Evolutionary conservation across 768 basidiomycete species (phyloP).

Genomic region (Lentinula edodes): DNA sequence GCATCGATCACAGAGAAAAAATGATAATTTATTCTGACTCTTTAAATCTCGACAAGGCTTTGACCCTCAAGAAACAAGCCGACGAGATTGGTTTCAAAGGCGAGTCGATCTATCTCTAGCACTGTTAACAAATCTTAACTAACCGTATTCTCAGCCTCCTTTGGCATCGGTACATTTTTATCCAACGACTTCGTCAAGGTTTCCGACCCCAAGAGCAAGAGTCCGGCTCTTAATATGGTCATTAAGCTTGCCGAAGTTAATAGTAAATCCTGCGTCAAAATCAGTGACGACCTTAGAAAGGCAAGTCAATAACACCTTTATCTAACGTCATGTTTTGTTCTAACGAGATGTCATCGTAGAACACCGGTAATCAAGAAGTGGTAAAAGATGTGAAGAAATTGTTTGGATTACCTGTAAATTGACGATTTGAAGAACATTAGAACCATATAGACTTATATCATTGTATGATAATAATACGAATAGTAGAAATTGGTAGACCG

Average conservation of each 20-base stretch:
- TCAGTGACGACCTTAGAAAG: slow-evolving; percentile 90
- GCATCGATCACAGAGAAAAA: slow-evolving; percentile 61
- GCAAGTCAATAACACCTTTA: slow-evolving; percentile 16
- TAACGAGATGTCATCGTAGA: slow-evolving; percentile 29
- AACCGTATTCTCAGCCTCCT: slow-evolving; percentile 51
- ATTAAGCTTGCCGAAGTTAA: slow-evolving; percentile 83
- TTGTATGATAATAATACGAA: no score
- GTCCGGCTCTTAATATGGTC: slow-evolving; percentile 88
- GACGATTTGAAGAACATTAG: neutral
- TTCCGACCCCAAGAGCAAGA: slow-evolving; percentile 45
- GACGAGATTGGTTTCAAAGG: slow-evolving; percentile 68
- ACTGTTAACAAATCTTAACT: neutral
- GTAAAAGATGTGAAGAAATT: slow-evolving; percentile 55
- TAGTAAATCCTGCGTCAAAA: slow-evolving; percentile 77
- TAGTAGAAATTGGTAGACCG: no score
- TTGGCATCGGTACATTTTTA: slow-evolving; percentile 90
- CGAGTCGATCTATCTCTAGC: slow-evolving; percentile 14
- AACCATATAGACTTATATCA: neutral
- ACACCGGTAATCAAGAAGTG: slow-evolving; percentile 59
- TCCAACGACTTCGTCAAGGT: slow-evolving; percentile 79
- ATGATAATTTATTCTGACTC: slow-evolving; percentile 82
- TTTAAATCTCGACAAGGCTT: slow-evolving; percentile 63
- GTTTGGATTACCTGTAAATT: slow-evolving; percentile 26
- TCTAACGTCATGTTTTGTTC: neutral
- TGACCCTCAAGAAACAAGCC: slow-evolving; percentile 66